These are phyloP conservation scores for Tephrocybe sp. DNA, from an alignment of 768 basidiomycete genomes.

Conservation along the genomic window DNA sequence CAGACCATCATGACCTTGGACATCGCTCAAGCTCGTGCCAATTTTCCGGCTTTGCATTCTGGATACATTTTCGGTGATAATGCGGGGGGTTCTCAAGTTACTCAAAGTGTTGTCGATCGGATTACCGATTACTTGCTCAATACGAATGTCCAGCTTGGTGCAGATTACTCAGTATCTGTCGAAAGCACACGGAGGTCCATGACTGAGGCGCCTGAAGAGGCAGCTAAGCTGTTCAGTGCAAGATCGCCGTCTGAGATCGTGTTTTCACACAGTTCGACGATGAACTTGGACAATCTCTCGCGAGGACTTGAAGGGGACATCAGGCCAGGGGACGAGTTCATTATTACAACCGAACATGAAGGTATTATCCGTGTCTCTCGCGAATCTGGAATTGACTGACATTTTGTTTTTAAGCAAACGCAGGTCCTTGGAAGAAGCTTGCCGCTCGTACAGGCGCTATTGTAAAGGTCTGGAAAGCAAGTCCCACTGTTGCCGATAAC, in stretches of 20 bases:
- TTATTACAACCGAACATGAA: conserved; percentile 82
- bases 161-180: conserved; percentile 62
- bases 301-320: conserved; percentile 58
- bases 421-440: conserved; percentile 74
- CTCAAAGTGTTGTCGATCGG: conserved; percentile 53
- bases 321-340: conserved; percentile 65
- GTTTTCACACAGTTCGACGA: conserved; percentile 66
- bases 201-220: conserved; percentile 47
- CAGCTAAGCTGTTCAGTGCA: conserved; percentile 65
- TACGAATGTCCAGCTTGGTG: conserved; percentile 75
- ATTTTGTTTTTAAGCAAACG: conserved; percentile 55
- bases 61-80: conserved; percentile 75
- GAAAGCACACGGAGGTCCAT: conserved; percentile 50
- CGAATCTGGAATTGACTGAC: too few species aligned
- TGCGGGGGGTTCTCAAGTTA: conserved; percentile 71
- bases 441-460: conserved; percentile 55
- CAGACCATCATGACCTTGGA: conserved; percentile 40
- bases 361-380: too few species aligned
- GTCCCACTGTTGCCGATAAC: conserved; percentile 50
- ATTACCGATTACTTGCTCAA: conserved; percentile 69
- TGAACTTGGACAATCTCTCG: conserved; percentile 69
- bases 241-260: conserved; percentile 61
- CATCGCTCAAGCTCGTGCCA: conserved; percentile 50
- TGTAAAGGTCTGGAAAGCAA: conserved; percentile 61
- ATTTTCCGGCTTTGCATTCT: conserved; percentile 60